Conservation (phyloP, 306 rosid species). For the Vigna unguiculata region DNA sequence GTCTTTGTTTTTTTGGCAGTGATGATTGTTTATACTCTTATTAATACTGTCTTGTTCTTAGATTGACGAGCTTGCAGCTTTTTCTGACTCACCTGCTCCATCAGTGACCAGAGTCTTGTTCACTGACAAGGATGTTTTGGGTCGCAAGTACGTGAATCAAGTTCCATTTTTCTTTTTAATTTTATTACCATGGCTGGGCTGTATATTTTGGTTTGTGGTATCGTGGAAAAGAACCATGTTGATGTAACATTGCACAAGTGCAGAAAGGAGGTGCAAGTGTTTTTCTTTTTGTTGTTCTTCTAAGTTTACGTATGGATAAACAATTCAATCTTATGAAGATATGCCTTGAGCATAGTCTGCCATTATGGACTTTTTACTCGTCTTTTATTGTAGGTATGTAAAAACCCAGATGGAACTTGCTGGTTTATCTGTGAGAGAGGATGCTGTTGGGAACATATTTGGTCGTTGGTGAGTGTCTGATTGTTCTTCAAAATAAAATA, state of each 20-base stretch:
- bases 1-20: not conserved
- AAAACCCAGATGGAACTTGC: slow-evolving; percentile 82
- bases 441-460: slow-evolving; percentile 93
- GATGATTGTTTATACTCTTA: slow-evolving; percentile 36
- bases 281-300: not conserved
- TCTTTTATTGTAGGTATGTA: slow-evolving; percentile 68
- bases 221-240: slow-evolving; percentile 30
- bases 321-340: slow-evolving; percentile 14
- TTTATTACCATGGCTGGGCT: not conserved
- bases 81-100: slow-evolving; percentile 88
- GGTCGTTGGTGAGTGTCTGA: slow-evolving; percentile 80
- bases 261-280: slow-evolving; percentile 24
- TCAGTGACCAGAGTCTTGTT: slow-evolving; percentile 91
- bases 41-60: slow-evolving; percentile 38
- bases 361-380: slow-evolving; percentile 34
- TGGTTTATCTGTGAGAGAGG: slow-evolving; percentile 92
- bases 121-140: slow-evolving; percentile 84
- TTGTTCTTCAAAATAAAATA: not conserved
- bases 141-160: slow-evolving; percentile 60
- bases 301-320: not conserved
- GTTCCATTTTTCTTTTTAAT: not conserved
- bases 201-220: slow-evolving; percentile 13
- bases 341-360: not conserved
- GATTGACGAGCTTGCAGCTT: slow-evolving; percentile 86
- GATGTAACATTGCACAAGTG: slow-evolving; percentile 3